Conservation (phyloP, 768 basidiomycete species). For the Pluteus cervinus region DNA sequence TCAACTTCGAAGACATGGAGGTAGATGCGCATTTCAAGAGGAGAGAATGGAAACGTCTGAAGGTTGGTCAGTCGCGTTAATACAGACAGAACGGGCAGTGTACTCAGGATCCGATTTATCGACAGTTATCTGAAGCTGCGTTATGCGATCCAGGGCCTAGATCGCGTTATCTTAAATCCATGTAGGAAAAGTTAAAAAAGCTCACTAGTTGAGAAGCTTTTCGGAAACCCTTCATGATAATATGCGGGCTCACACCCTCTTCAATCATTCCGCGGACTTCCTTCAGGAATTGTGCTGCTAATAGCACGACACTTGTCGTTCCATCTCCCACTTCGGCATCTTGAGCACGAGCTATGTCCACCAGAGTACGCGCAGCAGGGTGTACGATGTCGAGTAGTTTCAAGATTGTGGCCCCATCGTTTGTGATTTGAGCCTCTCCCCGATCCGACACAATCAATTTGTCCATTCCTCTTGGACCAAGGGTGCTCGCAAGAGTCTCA, state of each 20-base stretch:
- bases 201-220: constrained; percentile 81
- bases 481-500: constrained; percentile 85
- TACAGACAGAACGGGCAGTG: constrained; percentile 6
- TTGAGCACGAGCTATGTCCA: constrained; percentile 97
- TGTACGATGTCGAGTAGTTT: constrained; percentile 97
- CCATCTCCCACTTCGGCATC: constrained; percentile 99
- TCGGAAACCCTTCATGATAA: constrained; percentile 96
- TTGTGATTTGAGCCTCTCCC: constrained; percentile 97
- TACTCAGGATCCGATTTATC: constrained; percentile 90
- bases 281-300: constrained; percentile 92
- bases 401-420: constrained; percentile 98
- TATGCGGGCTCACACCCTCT: constrained; percentile 95
- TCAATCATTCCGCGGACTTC: constrained; percentile 89
- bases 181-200: constrained; percentile 9
- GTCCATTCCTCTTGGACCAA: constrained; percentile 99
- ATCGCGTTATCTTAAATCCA: constrained; percentile 8
- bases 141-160: constrained; percentile 82
- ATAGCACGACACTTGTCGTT: constrained; percentile 91
- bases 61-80: constrained; percentile 12
- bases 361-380: constrained; percentile 95
- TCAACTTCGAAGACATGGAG: constrained; percentile 99
- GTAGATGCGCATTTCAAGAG: constrained; percentile 96
- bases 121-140: constrained; percentile 83
- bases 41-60: constrained; percentile 87
- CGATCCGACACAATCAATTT: constrained; percentile 92